These are phyloP conservation scores for Pythium monospermum DNA, from an alignment of 352 stramenopile genomes.

Conservation along the genomic window DNA sequence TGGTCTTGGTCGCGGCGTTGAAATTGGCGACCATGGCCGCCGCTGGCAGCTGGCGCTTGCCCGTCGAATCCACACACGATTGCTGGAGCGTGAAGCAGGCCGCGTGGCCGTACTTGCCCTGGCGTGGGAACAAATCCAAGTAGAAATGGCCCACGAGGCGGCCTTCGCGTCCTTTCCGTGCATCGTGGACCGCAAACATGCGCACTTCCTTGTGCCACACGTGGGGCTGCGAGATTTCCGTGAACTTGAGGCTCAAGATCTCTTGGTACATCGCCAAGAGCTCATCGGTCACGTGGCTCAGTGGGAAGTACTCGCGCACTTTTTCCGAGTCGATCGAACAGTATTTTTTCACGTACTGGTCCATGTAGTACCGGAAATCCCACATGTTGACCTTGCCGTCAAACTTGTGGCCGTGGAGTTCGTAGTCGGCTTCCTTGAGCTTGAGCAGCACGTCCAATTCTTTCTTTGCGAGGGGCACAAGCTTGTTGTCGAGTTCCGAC, in stretches of 20 bases:
- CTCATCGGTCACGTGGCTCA: conserved; percentile 81
- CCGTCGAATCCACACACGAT: conserved; percentile 57
- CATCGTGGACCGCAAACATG: conserved; percentile 83
- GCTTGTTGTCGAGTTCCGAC: conserved; percentile 67
- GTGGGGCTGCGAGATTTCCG: conserved; percentile 68
- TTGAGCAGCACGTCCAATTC: conserved; percentile 65
- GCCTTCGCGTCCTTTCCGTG: conserved; percentile 39
- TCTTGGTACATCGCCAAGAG: conserved; percentile 87
- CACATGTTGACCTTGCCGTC: conserved; percentile 89
- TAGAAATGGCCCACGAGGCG: conserved; percentile 85
- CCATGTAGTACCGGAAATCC: conserved; percentile 89
- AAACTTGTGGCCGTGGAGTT: conserved; percentile 49
- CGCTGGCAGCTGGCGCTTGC: conserved; percentile 49
- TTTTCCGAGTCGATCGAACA: conserved; percentile 85
- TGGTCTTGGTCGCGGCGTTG: conserved; percentile 68
- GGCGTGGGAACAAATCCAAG: conserved; percentile 81
- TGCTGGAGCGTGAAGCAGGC: conserved; percentile 89
- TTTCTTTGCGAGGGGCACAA: conserved; percentile 72
- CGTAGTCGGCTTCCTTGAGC: conserved; percentile 64
- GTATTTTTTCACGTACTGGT: conserved; percentile 83
- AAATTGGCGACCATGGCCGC: conserved; percentile 92
- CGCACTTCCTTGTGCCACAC: conserved; percentile 88
- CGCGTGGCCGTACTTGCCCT: conserved; percentile 86
- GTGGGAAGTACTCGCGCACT: conserved; percentile 86
- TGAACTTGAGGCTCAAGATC: conserved; percentile 82